Conservation (phyloP, 2,329 filamentous ascomycete genomes). For the Fusarium buxicola region DNA sequence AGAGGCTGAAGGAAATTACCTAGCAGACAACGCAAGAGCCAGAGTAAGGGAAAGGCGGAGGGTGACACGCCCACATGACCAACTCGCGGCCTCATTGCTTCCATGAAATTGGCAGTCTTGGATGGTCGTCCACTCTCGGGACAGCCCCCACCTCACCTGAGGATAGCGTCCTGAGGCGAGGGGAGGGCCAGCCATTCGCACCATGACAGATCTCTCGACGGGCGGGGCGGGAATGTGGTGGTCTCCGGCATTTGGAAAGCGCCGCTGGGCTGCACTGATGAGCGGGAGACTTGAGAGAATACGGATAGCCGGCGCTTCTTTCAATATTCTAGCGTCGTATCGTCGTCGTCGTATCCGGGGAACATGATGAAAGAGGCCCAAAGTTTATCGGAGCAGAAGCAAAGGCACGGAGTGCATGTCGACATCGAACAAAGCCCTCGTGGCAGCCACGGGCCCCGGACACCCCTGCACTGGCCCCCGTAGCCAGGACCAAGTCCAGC, state of each 20-base stretch:
- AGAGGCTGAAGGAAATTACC: constrained; percentile 38
- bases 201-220: not conserved
- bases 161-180: constrained; percentile 33
- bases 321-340: constrained; percentile 27
- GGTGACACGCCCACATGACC: constrained; percentile 29
- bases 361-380: constrained; percentile 26
- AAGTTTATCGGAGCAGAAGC: constrained; percentile 42
- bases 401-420: constrained; percentile 28
- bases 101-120: constrained; percentile 38
- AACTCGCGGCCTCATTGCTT: constrained; percentile 17
- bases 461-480: constrained; percentile 38
- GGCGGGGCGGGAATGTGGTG: not conserved
- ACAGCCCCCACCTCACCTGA: constrained; percentile 40
- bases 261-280: not conserved
- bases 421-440: constrained; percentile 38
- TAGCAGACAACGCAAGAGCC: constrained; percentile 16
- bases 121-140: constrained; percentile 21
- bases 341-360: constrained; percentile 17
- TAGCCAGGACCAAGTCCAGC: not conserved
- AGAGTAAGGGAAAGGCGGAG: constrained; percentile 7
- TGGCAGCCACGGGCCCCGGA: constrained; percentile 46
- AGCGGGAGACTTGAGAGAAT: constrained; percentile 10
- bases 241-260: constrained; percentile 2
- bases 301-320: not conserved
- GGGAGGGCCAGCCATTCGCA: not conserved